phyloP scores from a whole-genome alignment of 306 rosid genomes.

The Pyrus pyrifolia region DNA sequence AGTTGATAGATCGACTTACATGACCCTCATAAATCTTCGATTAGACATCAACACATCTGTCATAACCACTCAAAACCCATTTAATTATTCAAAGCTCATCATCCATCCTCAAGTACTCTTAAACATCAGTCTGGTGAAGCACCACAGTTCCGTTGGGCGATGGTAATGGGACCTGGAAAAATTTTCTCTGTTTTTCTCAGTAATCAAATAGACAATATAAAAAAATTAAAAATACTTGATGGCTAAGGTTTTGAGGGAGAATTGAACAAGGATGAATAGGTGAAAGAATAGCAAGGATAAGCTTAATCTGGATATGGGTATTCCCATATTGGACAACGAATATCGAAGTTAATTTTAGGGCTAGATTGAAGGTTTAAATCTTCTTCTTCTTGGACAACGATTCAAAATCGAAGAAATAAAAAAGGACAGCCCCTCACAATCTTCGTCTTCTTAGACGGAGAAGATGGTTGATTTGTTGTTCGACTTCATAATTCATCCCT shows the following conservation, averaged over 20 bases:
- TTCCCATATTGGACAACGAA: neutral
- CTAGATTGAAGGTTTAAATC: no score
- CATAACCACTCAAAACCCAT: neutral
- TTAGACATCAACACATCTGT: neutral
- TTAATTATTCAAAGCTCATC: no score
- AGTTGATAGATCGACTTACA: neutral
- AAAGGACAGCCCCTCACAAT: no score
- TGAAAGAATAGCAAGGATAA: slow-evolving; percentile 7
- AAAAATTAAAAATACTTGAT: slow-evolving; percentile 11
- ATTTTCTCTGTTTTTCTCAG: neutral
- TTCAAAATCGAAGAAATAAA: no score
- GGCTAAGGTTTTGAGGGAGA: slow-evolving; percentile 12
- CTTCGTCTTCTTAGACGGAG: no score
- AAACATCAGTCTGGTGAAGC: no score
- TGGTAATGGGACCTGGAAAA: no score
- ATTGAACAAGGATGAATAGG: slow-evolving; percentile 14
- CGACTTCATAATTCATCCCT: no score
- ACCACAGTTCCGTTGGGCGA: no score
- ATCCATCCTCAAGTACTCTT: no score
- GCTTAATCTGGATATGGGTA: neutral
- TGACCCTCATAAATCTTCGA: neutral
- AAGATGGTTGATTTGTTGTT: no score
- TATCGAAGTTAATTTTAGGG: neutral
- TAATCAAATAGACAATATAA: neutral
- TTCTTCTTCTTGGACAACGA: no score